These are phyloP conservation scores for Rhodotorula sp. DNA, from an alignment of 1,284 basidiomycete genomes.

Conservation along the genomic window DNA sequence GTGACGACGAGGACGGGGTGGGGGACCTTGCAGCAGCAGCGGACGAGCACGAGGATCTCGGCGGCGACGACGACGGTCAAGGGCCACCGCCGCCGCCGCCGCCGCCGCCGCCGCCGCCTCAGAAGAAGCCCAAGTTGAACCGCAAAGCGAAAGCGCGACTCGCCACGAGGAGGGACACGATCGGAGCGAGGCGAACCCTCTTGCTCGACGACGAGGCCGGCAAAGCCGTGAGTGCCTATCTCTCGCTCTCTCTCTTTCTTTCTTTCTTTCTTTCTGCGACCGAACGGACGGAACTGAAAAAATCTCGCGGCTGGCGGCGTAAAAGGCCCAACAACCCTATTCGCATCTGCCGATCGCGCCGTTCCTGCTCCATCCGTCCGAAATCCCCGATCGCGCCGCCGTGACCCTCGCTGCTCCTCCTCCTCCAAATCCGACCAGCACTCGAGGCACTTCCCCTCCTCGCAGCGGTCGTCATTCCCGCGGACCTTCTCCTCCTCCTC, in stretches of 20 bases:
- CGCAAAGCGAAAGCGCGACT: slow-evolving; percentile 1
- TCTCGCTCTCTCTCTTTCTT: background rate
- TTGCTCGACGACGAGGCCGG: slow-evolving; percentile 34
- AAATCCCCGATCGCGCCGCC: slow-evolving; percentile 2
- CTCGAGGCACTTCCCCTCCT: no score
- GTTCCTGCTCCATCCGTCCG: slow-evolving; percentile 18
- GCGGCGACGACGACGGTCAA: no score
- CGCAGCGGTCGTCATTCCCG: no score
- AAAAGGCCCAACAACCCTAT: slow-evolving; percentile 33
- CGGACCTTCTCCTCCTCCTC: background rate
- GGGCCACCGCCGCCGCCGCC: no score
- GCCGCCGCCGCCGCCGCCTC: background rate
- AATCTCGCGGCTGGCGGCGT: no score
- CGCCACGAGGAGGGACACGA: background rate
- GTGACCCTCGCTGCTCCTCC: background rate
- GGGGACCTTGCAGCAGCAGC: background rate
- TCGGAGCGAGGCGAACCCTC: slow-evolving; percentile 26
- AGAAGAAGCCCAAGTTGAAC: background rate
- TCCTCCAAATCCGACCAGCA: background rate
- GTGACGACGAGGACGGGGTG: background rate
- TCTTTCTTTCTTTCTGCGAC: no score
- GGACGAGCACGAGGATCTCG: background rate
- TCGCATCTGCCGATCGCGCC: slow-evolving; percentile 31
- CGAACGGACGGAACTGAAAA: no score
- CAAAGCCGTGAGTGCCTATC: slow-evolving; percentile 17